phyloP scores from a whole-genome alignment of 345 rosid genomes.

The Geranium rotundifolium region DNA sequence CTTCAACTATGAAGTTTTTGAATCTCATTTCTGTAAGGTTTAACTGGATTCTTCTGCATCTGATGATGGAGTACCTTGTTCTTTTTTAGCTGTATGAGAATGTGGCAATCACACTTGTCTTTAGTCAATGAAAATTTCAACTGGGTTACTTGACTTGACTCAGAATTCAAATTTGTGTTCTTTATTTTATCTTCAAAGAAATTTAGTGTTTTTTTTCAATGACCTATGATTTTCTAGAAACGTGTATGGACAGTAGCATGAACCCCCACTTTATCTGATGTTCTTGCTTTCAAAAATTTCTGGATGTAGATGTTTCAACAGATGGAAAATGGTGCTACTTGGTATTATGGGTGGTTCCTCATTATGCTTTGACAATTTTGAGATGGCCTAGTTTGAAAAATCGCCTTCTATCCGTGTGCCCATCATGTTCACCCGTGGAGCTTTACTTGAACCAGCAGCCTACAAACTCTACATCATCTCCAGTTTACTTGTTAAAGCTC shows the following conservation, averaged over 20 bases:
- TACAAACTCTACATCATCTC: slow-evolving; percentile 25
- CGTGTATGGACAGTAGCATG: neutral
- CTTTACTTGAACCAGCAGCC: slow-evolving; percentile 32
- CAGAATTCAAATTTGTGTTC: too few species aligned
- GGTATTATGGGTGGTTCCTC: slow-evolving; percentile 68
- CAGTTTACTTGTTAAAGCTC: slow-evolving; percentile 64
- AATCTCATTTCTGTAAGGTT: too few species aligned
- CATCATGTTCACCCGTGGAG: slow-evolving; percentile 37
- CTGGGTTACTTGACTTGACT: too few species aligned
- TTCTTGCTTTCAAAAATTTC: neutral
- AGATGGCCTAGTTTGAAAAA: slow-evolving; percentile 70
- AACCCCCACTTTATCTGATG: neutral
- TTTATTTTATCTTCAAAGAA: too few species aligned
- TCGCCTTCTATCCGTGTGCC: slow-evolving; percentile 59
- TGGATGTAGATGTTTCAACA: slow-evolving; percentile 60
- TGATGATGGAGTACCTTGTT: too few species aligned
- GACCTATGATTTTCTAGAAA: neutral
- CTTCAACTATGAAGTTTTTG: too few species aligned
- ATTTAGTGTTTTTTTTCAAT: too few species aligned
- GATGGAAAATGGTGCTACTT: slow-evolving; percentile 84
- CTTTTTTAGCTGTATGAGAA: neutral
- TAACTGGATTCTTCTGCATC: too few species aligned
- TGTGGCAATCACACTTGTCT: neutral
- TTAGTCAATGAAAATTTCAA: too few species aligned
- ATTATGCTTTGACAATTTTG: slow-evolving; percentile 24